phyloP scores from a whole-genome alignment of 2,329 filamentous ascomycete species.

The Dactylonectria macrodidyma region DNA sequence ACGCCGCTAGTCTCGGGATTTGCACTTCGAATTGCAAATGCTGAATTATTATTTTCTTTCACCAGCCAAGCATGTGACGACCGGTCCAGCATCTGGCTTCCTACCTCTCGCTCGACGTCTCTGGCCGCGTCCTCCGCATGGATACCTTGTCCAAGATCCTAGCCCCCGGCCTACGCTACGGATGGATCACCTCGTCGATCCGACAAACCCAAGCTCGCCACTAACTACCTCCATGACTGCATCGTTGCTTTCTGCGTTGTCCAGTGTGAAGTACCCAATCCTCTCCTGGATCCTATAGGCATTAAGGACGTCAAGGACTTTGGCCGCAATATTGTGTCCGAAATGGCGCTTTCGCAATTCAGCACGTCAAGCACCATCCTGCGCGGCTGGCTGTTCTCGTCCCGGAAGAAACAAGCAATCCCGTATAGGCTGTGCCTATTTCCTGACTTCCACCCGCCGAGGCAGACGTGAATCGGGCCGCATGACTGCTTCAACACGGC shows the following conservation, averaged over 20 bases:
- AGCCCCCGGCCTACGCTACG: no score
- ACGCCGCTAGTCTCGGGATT: no score
- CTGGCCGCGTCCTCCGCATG: no score
- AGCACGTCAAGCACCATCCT: constrained; percentile 36
- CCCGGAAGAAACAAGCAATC: constrained; percentile 33
- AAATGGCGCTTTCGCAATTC: constrained; percentile 22
- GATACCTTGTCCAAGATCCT: no score
- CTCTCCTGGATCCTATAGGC: constrained; percentile 7
- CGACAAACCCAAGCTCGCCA: constrained; percentile 22
- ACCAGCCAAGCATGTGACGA: no score
- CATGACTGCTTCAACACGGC: constrained; percentile 10
- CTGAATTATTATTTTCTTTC: no score
- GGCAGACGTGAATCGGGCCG: constrained; percentile 23
- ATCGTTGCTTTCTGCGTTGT: constrained; percentile 37
- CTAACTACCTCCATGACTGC: constrained; percentile 30
- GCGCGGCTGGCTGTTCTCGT: neutral
- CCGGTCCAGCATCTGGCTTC: no score
- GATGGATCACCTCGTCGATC: neutral
- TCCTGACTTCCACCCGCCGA: constrained; percentile 29
- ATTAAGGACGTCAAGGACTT: constrained; percentile 26
- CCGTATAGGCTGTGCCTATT: constrained; percentile 35
- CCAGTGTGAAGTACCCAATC: constrained; percentile 14
- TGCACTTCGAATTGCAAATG: no score
- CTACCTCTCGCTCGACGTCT: no score
- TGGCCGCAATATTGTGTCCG: constrained; percentile 25